Percentiles rank a stretch among this genome's conserved stretches.
phyloP scores from a whole-genome alignment of 208 protist genomes.

The Phytomonas sp. region DNA sequence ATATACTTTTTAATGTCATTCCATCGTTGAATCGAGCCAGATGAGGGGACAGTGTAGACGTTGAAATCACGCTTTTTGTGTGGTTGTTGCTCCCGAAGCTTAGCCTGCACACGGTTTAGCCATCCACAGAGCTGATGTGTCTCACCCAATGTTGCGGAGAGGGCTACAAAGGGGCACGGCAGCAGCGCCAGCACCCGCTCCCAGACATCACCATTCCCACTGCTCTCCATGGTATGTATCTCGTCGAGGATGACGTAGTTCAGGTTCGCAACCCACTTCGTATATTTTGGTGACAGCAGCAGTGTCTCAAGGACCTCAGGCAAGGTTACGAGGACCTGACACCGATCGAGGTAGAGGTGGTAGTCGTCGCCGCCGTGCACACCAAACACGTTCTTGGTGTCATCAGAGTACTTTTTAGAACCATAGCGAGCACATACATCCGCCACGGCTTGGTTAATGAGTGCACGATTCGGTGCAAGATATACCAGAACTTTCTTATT shows the following conservation, averaged over 20 bases:
- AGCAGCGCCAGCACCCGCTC: slow-evolving; percentile 91
- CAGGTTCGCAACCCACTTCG: slow-evolving; percentile 76
- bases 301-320: slow-evolving; percentile 90
- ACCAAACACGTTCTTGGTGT: slow-evolving; percentile 74
- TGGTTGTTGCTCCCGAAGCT: slow-evolving; percentile 29
- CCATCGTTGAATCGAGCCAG: slow-evolving; percentile 78
- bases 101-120: slow-evolving; percentile 81
- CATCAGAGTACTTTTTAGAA: slow-evolving; percentile 74
- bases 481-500: slow-evolving; percentile 90
- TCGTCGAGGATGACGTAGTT: slow-evolving; percentile 95
- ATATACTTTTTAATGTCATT: slow-evolving; percentile 91
- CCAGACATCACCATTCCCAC: slow-evolving; percentile 86
- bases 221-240: slow-evolving; percentile 92
- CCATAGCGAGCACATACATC: slow-evolving; percentile 91
- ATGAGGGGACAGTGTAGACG: slow-evolving; percentile 67
- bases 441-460: slow-evolving; percentile 93
- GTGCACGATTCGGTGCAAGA: slow-evolving; percentile 87
- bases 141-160: slow-evolving; percentile 94
- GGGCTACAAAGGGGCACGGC: slow-evolving; percentile 89
- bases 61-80: slow-evolving; percentile 45
- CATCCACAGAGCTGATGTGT: slow-evolving; percentile 84
- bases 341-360: slow-evolving; percentile 75
- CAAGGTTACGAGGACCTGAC: slow-evolving; percentile 92
- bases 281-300: slow-evolving; percentile 81
- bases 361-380: slow-evolving; percentile 82